These are phyloP conservation scores for Nitzschia sp. DNA, from an alignment of 108 stramenopile species.

Conservation along the genomic window DNA sequence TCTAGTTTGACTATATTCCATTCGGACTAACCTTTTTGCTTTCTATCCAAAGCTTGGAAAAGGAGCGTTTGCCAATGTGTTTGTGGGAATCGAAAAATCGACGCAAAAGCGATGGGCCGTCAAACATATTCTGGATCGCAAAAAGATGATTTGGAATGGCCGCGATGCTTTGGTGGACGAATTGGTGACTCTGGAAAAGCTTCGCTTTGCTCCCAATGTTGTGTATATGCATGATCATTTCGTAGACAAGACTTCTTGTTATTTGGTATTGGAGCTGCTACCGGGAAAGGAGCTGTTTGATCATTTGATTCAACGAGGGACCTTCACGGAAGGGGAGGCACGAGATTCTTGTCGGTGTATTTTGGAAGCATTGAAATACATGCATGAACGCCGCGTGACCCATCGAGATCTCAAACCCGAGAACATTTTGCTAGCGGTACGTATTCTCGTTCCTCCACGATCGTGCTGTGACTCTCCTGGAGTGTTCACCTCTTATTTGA, in stretches of 20 bases:
- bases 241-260: conserved; percentile 53
- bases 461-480: too few species aligned
- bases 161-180: conserved; percentile 58
- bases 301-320: conserved; percentile 63
- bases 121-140: conserved; percentile 50
- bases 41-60: conserved; percentile 57
- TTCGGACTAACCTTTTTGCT: background rate
- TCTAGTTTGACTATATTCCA: background rate
- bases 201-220: conserved; percentile 49
- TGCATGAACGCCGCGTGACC: conserved; percentile 73
- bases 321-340: conserved; percentile 85
- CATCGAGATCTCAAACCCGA: conserved; percentile 92
- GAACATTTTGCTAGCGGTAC: conserved; percentile 71
- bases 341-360: conserved; percentile 62
- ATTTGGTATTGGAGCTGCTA: conserved; percentile 79
- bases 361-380: conserved; percentile 61
- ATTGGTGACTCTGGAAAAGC: conserved; percentile 49
- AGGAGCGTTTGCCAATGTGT: conserved; percentile 81
- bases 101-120: conserved; percentile 33
- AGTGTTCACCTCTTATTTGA: too few species aligned
- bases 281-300: conserved; percentile 95
- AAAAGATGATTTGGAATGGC: conserved; percentile 38
- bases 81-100: conserved; percentile 43
- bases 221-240: conserved; percentile 78
- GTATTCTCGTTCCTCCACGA: background rate